phyloP scores from a whole-genome alignment of 352 stramenopile species.

The Phytophthora nicotianae region DNA sequence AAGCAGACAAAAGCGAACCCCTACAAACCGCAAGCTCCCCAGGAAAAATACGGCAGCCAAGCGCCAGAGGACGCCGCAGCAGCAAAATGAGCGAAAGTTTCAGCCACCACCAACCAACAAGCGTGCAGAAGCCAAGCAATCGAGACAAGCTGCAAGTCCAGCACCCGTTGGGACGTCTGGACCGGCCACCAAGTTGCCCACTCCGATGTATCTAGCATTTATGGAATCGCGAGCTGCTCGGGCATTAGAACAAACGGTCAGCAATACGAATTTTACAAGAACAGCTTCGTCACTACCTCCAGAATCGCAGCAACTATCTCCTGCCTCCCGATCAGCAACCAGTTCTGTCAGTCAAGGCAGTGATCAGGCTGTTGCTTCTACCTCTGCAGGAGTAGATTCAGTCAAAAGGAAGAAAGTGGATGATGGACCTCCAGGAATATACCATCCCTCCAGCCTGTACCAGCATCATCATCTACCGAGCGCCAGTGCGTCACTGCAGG shows the following conservation, averaged over 20 bases:
- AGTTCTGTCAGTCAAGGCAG: neutral
- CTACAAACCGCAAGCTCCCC: constrained; percentile 19
- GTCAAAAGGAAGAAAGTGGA: constrained; percentile 23
- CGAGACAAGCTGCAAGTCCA: constrained; percentile 10
- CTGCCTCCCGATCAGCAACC: neutral
- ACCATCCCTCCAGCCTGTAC: neutral
- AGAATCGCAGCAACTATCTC: neutral
- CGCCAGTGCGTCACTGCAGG: neutral
- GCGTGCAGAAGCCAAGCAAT: neutral
- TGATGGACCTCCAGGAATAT: neutral
- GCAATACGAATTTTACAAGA: neutral
- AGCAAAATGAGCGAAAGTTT: constrained; percentile 15
- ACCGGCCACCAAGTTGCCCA: constrained; percentile 3
- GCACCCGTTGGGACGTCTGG: neutral
- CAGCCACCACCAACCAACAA: constrained; percentile 8
- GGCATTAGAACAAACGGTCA: constrained; percentile 19
- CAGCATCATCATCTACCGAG: constrained; percentile 1
- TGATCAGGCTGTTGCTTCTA: constrained; percentile 1
- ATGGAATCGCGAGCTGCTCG: constrained; percentile 29
- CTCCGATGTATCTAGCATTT: constrained; percentile 27
- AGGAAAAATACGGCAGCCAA: constrained; percentile 29
- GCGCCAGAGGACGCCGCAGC: constrained; percentile 15
- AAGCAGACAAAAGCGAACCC: constrained; percentile 22
- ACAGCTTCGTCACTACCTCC: neutral
- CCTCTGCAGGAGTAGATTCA: neutral